These are phyloP conservation scores for Solanum virginianum DNA, from an alignment of 257 asterid genomes.

Conservation along the genomic window DNA sequence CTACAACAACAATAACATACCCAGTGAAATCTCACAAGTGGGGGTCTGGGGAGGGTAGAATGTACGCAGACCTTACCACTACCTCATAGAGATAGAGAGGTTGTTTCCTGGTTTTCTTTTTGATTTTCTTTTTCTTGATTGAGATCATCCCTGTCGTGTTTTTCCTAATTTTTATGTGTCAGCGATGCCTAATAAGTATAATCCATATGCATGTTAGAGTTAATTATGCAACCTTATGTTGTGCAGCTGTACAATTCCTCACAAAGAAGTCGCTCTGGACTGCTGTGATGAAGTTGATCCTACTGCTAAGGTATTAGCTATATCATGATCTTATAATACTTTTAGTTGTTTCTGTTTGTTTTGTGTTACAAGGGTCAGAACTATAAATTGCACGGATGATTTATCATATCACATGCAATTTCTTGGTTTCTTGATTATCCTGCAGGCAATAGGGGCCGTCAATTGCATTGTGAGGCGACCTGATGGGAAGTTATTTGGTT, in stretches of 20 bases:
- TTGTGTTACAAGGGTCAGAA: not conserved
- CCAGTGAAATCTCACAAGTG: too few species aligned
- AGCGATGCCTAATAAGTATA: not conserved
- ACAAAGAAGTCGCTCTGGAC: conserved; percentile 65
- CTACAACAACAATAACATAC: not conserved
- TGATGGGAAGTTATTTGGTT: conserved; percentile 83
- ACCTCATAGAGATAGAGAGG: too few species aligned
- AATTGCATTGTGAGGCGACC: conserved; percentile 62
- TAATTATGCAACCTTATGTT: conserved; percentile 5
- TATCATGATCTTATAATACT: not conserved
- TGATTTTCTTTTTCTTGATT: not conserved
- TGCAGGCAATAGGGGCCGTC: conserved; percentile 87
- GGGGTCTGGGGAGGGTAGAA: too few species aligned
- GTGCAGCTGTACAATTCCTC: conserved; percentile 92
- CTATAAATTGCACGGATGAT: not conserved
- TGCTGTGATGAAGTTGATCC: conserved; percentile 85
- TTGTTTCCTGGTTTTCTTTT: too few species aligned
- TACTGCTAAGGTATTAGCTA: conserved; percentile 59
- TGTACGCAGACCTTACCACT: too few species aligned
- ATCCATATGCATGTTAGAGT: not conserved
- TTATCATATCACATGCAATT: not conserved
- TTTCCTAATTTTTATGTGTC: not conserved
- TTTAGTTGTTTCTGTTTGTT: not conserved
- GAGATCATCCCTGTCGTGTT: not conserved
- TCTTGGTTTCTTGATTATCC: conserved; percentile 3